phyloP scores from a whole-genome alignment of 768 basidiomycete genomes.

The Neoboletus brunneissimus region DNA sequence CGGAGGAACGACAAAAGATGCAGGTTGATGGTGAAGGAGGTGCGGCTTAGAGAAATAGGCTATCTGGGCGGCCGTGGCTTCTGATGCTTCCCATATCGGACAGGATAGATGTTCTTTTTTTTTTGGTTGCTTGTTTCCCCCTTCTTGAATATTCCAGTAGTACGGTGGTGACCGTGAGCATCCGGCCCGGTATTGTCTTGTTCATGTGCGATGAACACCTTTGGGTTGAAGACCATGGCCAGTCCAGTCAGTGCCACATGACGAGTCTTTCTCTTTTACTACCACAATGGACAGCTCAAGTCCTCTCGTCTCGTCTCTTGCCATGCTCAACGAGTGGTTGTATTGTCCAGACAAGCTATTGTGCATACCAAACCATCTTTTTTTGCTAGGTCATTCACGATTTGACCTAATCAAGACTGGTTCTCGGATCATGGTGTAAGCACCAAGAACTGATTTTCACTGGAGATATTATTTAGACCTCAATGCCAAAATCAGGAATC shows the following conservation, averaged over 20 bases:
- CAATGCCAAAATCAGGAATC: not conserved
- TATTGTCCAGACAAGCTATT: not conserved
- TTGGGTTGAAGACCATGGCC: too few relatives aligned
- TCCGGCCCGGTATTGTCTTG: not conserved
- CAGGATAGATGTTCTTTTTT: not conserved
- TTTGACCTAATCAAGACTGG: not conserved
- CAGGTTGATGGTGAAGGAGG: constrained; percentile 34
- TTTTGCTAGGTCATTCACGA: not conserved
- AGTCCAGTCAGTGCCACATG: too few relatives aligned
- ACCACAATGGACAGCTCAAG: not conserved
- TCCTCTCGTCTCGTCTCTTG: not conserved
- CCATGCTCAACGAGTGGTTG: not conserved
- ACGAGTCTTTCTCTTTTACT: not conserved
- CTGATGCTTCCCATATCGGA: constrained; percentile 6
- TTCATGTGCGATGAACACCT: not conserved
- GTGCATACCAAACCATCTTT: too few relatives aligned
- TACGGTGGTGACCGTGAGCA: not conserved
- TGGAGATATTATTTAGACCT: too few relatives aligned
- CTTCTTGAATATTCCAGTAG: constrained; percentile 1
- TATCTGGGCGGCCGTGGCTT: too few relatives aligned
- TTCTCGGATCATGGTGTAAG: too few relatives aligned
- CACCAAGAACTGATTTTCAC: too few relatives aligned
- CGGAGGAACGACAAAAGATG: constrained; percentile 62
- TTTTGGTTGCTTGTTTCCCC: constrained; percentile 1
- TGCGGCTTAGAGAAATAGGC: not conserved